Evolutionary conservation across 1,139 yeast species (phyloP).

Genomic region (Pichia sp.): DNA sequence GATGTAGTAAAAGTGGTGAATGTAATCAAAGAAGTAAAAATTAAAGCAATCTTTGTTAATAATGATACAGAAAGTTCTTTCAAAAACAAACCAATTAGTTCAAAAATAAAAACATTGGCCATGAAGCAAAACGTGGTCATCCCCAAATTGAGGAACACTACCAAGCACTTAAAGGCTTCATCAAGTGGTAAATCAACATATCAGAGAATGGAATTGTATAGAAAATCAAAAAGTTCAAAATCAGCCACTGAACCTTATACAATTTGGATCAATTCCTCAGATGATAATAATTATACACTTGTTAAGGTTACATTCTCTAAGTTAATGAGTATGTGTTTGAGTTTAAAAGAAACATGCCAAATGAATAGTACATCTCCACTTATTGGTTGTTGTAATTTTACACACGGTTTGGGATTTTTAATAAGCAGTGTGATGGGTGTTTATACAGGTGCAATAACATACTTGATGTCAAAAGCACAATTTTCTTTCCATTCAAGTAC

Average conservation of each 20-base stretch:
- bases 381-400: slow-evolving; percentile 81
- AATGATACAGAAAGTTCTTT: slow-evolving; percentile 65
- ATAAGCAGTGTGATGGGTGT: slow-evolving; percentile 79
- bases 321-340: slow-evolving; percentile 74
- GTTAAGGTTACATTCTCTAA: slow-evolving; percentile 51
- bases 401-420: slow-evolving; percentile 80
- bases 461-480: slow-evolving; percentile 70
- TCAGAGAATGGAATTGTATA: slow-evolving; percentile 40
- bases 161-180: slow-evolving; percentile 56
- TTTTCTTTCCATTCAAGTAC: slow-evolving; percentile 70
- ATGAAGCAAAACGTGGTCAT: slow-evolving; percentile 36
- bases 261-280: slow-evolving; percentile 46
- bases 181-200: slow-evolving; percentile 39
- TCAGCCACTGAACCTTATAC: slow-evolving; percentile 31
- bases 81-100: slow-evolving; percentile 63
- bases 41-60: slow-evolving; percentile 69
- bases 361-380: slow-evolving; percentile 66
- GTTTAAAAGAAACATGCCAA: slow-evolving; percentile 87
- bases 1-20: slow-evolving; percentile 67
- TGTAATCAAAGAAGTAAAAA: slow-evolving; percentile 62
- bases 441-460: slow-evolving; percentile 81
- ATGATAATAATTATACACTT: slow-evolving; percentile 67
- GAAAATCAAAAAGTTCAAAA: slow-evolving; percentile 39
- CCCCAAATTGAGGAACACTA: slow-evolving; percentile 60
- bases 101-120: slow-evolving; percentile 52